Evolutionary conservation across 1,139 yeast genomes (phyloP), one percentile per base, ranked within the genome.

Genomic region (Schizosaccharomyces versatilis): DNA sequence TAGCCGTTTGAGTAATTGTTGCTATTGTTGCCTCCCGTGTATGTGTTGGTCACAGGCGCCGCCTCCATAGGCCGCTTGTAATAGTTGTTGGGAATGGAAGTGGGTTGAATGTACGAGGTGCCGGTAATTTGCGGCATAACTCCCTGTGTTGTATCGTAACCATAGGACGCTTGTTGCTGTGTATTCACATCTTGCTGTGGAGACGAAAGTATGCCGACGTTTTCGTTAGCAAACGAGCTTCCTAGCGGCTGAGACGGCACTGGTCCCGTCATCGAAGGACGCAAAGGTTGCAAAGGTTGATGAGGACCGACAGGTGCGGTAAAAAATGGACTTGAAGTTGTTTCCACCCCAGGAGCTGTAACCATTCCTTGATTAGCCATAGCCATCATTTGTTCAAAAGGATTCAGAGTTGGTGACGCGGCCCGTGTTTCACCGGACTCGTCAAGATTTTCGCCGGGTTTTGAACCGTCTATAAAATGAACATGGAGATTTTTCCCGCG

Each of bases 361-460:
- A 32, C 15, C 48, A 42, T 42, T 15, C 48, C 48, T 14, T 42
- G 48, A 19, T 42, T 42, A 6, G 48, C 19, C 48, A 42, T 42
- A 68, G 52, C 52, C 52, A 48, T 48, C 52, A 48, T 48, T n/a
- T 48, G 52, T 10, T 48, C 52, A 48, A 48, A 48, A 7, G 52
- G 52, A 36, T 48, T 48, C 24, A 48, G 40, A 24, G 52, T 48
- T 12, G 52, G 52, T 8, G 52, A 48, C 1, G 40, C 19, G 1
- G 19, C 52, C 15, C 52, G 52, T 8, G 41, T 36, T 1, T 48
- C 38, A 19, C 38, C 51, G 2, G 17, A 7, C n/a, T 14, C 52
- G 7, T 48, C 52, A 10, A 14, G 12, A 1, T 14, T 36, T 9
- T 48, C 52, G 12, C 52, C 52, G 7, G 52, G 41, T 36, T 48